A percentile compares a stretch with the other conserved stretches of the same genome.
phyloP scores from a whole-genome alignment of 352 stramenopile species.

The Pythium pyrilobum region DNA sequence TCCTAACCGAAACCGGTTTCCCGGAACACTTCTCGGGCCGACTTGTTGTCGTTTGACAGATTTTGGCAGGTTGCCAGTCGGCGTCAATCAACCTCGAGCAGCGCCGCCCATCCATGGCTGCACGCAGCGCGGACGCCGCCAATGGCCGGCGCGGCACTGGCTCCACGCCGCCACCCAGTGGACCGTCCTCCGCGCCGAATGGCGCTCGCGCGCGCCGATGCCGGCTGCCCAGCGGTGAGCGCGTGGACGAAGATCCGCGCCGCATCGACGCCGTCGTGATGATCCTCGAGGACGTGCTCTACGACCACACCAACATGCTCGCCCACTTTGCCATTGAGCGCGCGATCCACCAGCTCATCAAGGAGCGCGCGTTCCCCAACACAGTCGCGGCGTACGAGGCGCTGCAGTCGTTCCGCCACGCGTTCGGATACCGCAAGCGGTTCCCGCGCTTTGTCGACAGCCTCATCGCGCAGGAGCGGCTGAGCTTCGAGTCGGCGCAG shows the following conservation, averaged over 20 bases:
- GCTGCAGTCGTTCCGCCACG: slow-evolving; percentile 73
- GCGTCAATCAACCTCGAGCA: too few relatives aligned
- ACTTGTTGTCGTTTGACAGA: too few relatives aligned
- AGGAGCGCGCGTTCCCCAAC: slow-evolving; percentile 63
- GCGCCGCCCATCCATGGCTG: too few relatives aligned
- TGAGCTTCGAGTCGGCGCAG: slow-evolving; percentile 39
- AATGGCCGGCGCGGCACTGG: too few relatives aligned
- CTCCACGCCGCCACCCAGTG: too few relatives aligned
- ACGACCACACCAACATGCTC: slow-evolving; percentile 78
- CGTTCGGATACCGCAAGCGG: slow-evolving; percentile 78
- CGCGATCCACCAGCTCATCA: slow-evolving; percentile 63
- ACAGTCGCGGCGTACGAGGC: slow-evolving; percentile 60
- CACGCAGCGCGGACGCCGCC: too few relatives aligned
- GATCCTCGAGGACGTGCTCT: slow-evolving; percentile 85
- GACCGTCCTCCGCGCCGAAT: background rate
- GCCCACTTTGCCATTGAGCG: slow-evolving; percentile 77
- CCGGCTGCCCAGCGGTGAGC: slow-evolving; percentile 31
- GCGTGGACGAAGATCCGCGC: slow-evolving; percentile 33
- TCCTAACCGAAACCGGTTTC: too few relatives aligned
- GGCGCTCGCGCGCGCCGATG: slow-evolving; percentile 14
- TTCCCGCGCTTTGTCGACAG: slow-evolving; percentile 83
- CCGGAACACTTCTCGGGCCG: too few relatives aligned
- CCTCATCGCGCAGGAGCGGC: slow-evolving; percentile 41
- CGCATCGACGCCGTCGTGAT: slow-evolving; percentile 76
- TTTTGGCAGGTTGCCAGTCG: too few relatives aligned